Percentiles rank a stretch among this genome's conserved stretches.
These are phyloP conservation scores for Citrullus amarus DNA, from an alignment of 306 rosid genomes.

Conservation along the genomic window DNA sequence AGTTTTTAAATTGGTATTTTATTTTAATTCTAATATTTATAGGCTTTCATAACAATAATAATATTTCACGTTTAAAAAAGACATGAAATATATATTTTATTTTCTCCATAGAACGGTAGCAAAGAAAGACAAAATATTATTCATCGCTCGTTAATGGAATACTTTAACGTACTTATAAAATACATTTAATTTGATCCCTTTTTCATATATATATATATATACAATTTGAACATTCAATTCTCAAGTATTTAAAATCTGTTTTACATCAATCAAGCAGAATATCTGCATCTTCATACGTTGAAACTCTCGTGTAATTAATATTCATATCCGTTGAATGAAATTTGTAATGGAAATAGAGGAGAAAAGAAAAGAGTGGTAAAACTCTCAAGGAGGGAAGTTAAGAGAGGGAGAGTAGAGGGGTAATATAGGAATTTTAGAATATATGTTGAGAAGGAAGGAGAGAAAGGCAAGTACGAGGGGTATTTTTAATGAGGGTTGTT, in stretches of 20 bases:
- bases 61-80: no score
- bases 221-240: neutral
- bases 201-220: neutral
- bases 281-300: no score
- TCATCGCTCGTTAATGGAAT: neutral
- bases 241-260: neutral
- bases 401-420: neutral
- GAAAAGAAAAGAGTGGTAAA: neutral
- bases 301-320: neutral
- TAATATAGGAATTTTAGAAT: neutral
- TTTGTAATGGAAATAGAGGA: neutral
- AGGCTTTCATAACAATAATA: no score
- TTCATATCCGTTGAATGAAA: neutral
- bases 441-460: neutral
- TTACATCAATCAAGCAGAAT: neutral
- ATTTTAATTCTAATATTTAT: no score
- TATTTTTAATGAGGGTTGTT: neutral
- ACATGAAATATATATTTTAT: neutral
- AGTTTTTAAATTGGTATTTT: no score
- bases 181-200: neutral
- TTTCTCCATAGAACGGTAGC: neutral
- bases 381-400: neutral
- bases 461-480: neutral
- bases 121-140: no score
- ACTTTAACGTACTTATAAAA: neutral